A percentile compares a stretch with the other conserved stretches of the same genome.
These are phyloP conservation scores for Dothistroma pini DNA, from an alignment of 2,329 filamentous ascomycete species.

Conservation along the genomic window DNA sequence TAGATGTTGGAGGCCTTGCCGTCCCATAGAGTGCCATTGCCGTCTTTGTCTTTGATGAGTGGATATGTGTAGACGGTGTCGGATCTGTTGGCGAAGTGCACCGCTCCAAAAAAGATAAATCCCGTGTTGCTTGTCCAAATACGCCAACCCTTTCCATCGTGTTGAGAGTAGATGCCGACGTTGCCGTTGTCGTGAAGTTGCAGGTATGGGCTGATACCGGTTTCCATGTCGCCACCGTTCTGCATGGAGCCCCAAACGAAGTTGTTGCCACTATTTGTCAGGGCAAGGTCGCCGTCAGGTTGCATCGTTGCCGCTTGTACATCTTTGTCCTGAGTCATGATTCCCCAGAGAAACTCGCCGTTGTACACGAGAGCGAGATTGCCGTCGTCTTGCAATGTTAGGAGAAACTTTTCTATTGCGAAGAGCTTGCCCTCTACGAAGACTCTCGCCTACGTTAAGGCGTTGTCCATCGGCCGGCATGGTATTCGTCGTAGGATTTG, in stretches of 20 bases:
- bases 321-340: not conserved
- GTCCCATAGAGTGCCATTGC: not conserved
- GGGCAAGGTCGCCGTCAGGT: not conserved
- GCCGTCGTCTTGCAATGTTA: not conserved
- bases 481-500: too few species aligned
- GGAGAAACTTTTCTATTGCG: not conserved
- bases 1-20: not conserved
- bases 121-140: not conserved
- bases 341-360: not conserved
- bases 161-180: not conserved
- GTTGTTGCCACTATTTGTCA: not conserved
- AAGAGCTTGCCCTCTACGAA: not conserved
- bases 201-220: not conserved
- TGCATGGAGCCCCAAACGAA: not conserved
- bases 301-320: not conserved
- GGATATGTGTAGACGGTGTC: not conserved
- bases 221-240: not conserved
- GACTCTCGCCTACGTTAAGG: not conserved
- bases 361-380: not conserved
- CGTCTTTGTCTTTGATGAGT: not conserved
- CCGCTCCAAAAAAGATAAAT: not conserved
- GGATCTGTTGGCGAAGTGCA: not conserved
- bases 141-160: not conserved
- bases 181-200: not conserved
- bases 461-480: too few species aligned